These are phyloP conservation scores for Amanita rimosa DNA, from an alignment of 768 basidiomycete genomes.

Conservation along the genomic window DNA sequence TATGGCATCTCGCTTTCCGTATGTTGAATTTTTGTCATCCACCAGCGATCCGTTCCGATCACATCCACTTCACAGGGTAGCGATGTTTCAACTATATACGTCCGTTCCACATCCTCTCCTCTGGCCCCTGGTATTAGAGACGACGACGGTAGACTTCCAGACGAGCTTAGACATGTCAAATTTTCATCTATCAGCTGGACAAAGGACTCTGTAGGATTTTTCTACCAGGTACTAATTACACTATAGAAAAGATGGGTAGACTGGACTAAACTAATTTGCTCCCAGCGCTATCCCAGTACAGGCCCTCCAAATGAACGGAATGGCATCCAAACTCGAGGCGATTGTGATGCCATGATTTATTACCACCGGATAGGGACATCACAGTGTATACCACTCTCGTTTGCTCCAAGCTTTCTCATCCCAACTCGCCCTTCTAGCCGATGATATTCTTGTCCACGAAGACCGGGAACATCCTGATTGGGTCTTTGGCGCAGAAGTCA, in stretches of 20 bases:
- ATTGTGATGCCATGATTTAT: constrained; percentile 62
- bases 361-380: constrained; percentile 66
- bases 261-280: background rate
- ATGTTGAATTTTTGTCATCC: constrained; percentile 15
- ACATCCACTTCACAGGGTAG: constrained; percentile 39
- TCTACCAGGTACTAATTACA: constrained; percentile 54
- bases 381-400: constrained; percentile 33
- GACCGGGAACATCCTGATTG: constrained; percentile 54
- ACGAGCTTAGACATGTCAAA: constrained; percentile 68
- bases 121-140: constrained; percentile 31
- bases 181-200: constrained; percentile 68
- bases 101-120: constrained; percentile 52
- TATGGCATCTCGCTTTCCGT: constrained; percentile 70
- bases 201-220: constrained; percentile 71
- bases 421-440: constrained; percentile 26
- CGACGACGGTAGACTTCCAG: constrained; percentile 42
- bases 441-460: constrained; percentile 57
- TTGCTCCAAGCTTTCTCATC: background rate
- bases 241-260: background rate
- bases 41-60: constrained; percentile 5
- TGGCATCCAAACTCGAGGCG: constrained; percentile 48
- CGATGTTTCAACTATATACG: constrained; percentile 59
- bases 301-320: constrained; percentile 37
- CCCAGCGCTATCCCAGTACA: constrained; percentile 47
- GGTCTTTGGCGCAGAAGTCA: constrained; percentile 46